Evolutionary conservation across 2,329 filamentous ascomycete genomes (phyloP), one percentile per base, ranked within the genome.

Genomic region (Gaeumannomyces sp.): DNA sequence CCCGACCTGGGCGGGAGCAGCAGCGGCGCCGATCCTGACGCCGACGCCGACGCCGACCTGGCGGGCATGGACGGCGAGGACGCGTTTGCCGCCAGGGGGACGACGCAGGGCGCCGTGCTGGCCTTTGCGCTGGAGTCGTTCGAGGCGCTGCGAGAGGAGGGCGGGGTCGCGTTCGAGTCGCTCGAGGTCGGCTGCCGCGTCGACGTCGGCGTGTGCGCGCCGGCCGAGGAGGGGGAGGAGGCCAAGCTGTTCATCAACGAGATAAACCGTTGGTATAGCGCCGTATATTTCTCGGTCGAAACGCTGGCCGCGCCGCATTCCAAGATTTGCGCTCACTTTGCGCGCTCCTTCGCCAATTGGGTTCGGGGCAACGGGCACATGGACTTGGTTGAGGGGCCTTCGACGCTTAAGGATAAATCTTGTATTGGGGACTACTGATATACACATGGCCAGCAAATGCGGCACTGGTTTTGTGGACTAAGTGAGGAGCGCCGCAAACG

Each of bases 101-200:
- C 57, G 57, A 59, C 25, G 19, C 22, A 4, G 5, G 25, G 13
- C 27, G 61, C 33, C 25, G 61, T 62, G 3, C 5, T 27, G 35
- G 22, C 22, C 16, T 62, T 56, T 25, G 61, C 61, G 14, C 61
- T 62, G 5, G 38, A 25, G 27, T 28, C 45, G 14, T 62, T 62
- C 16, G 61, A 62, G 61, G 45, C 61, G 25, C 61, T 62, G 14
- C 61, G 61, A 1, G 8, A 22, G 14, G 11, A 27, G 1, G 8
- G 19, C 27, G 61, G 45, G 2, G 22, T 6, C 31, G 61, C 38
- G 3, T 62, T 62, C 25, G 45, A 62, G 27, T 50, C 35, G 35
- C 45, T 62, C 38, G 61, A 62, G 25, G 61, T 62, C 13, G 61
- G 61, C 45, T 62, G 61, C 38, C 61, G 61, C n/a, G 4, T 62